Base-by-base conservation (phyloP, 352 stramenopile species). In the Globisporangium viniferum region DNA sequence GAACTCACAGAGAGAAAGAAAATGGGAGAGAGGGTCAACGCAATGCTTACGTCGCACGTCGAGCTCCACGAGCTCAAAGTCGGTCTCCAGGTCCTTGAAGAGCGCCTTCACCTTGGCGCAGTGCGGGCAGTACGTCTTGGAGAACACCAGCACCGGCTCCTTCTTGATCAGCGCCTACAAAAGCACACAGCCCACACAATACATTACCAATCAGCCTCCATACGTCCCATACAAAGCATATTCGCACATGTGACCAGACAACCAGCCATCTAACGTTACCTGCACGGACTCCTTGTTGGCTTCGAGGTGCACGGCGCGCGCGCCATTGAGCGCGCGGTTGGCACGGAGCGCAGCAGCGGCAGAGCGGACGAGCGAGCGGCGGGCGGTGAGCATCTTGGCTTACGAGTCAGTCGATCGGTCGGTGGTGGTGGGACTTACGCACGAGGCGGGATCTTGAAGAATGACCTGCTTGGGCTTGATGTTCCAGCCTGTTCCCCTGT, bases 81-180 rank as follows among this genome's bases (percentile, higher is more conserved):
- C 73, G 22, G 79, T 72, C 33, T 86, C 69, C 36, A 98, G 68
- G n/a, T 91, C 80, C 6, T 83, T 70, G 83, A 98, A 76, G 78
- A 89, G 78, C 66, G 83, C 73, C 74, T 99, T 99, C 8, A 98
- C 97, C 31, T 80, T 80, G 8, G 76, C 77, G 71, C 92, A 99
- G 78, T 94, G 98, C 18, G 91, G 90, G 75, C 97, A 99, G 77
- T 96, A 92, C 20, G 94, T 93, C 84, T 99, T 99, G 65, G 94
- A 98, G 77, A 98, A 99, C 59, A 99, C 84, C 31, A 99, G 61
- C 61, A 90, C 80, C 33, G 84, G 81, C 68, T 89, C 78, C 53
- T 84, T 78, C 59, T 82, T 73, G 64, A 93, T 86, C 67, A 83
- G 78, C 49, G 79, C 71, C 85, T 92, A 62, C 18, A 8, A 29